Evolutionary conservation across 2,329 filamentous ascomycete genomes (phyloP).

Genomic region (Claviceps lovelessii): DNA sequence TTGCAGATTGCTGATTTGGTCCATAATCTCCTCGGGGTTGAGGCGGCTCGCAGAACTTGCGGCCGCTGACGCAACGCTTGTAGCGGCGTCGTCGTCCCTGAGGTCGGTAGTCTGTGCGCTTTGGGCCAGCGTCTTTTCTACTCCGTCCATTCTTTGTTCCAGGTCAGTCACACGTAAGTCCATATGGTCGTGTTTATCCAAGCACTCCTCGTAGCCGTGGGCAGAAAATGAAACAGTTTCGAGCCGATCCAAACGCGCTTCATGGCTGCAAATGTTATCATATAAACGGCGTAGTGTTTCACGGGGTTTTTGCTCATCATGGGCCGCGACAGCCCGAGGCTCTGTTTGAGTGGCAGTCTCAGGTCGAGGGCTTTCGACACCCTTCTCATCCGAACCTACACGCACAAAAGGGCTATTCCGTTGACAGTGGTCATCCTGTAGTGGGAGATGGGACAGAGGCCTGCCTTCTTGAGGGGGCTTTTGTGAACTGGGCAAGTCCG

Average conservation of each 20-base stretch:
- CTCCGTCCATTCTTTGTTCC: conserved; percentile 47
- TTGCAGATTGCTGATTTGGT: conserved; percentile 35
- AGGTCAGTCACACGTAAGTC: conserved; percentile 57
- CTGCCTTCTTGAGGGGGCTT: conserved; percentile 15
- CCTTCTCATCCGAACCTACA: conserved; percentile 7
- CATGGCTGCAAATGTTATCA: conserved; percentile 44
- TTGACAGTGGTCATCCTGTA: conserved; percentile 8
- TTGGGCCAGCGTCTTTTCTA: conserved; percentile 43
- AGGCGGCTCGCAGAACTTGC: conserved; percentile 27
- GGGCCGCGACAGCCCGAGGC: conserved; percentile 10
- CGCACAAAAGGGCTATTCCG: conserved; percentile 14
- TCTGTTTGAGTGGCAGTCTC: conserved; percentile 16
- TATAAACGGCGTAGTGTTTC: conserved; percentile 31
- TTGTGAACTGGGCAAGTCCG: conserved; percentile 19
- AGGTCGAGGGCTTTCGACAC: conserved; percentile 6
- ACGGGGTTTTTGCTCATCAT: conserved; percentile 13
- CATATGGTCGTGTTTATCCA: conserved; percentile 50
- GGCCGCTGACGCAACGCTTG: conserved; percentile 32
- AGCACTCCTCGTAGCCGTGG: conserved; percentile 51
- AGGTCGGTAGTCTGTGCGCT: conserved; percentile 22
- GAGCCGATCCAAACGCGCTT: conserved; percentile 50
- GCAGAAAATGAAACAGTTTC: conserved; percentile 58
- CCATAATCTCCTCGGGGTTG: conserved; percentile 32
- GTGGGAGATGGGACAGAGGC: background rate
- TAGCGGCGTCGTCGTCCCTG: conserved; percentile 28